phyloP scores from a whole-genome alignment of 1,284 basidiomycete species.

The Puccinia horiana region DNA sequence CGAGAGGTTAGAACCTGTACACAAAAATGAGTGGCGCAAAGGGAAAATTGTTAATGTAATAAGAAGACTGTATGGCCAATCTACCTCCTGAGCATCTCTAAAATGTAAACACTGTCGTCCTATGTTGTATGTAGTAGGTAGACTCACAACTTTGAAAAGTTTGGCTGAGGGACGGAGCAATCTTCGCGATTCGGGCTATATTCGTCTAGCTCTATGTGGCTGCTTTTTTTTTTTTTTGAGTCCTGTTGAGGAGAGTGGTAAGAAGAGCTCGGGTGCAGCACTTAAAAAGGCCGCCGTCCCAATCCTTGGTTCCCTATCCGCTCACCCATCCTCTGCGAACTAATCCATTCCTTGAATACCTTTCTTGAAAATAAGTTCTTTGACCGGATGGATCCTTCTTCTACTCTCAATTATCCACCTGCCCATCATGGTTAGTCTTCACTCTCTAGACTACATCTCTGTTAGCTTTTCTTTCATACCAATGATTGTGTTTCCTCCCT shows the following conservation, averaged over 20 bases:
- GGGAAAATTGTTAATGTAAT: no score
- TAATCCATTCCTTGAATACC: background rate
- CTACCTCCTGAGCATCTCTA: constrained; percentile 2
- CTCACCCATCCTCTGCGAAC: background rate
- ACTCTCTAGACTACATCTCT: background rate
- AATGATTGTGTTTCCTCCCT: background rate
- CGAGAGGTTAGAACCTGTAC: background rate
- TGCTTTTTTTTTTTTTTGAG: no score
- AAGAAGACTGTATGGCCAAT: background rate
- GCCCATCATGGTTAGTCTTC: no score
- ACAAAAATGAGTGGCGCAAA: background rate
- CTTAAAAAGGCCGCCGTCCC: background rate
- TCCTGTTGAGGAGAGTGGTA: background rate
- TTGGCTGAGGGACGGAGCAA: background rate
- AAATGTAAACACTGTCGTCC: no score
- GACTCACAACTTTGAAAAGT: background rate
- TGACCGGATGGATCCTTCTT: no score
- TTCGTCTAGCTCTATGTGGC: no score
- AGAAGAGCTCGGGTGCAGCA: background rate
- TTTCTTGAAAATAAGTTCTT: no score
- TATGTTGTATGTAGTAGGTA: no score
- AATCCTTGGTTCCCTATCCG: background rate
- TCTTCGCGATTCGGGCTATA: no score
- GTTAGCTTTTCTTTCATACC: background rate
- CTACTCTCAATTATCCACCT: no score